Conservation (phyloP, 2,329 filamentous ascomycete species). For the Penicillium sp. region DNA sequence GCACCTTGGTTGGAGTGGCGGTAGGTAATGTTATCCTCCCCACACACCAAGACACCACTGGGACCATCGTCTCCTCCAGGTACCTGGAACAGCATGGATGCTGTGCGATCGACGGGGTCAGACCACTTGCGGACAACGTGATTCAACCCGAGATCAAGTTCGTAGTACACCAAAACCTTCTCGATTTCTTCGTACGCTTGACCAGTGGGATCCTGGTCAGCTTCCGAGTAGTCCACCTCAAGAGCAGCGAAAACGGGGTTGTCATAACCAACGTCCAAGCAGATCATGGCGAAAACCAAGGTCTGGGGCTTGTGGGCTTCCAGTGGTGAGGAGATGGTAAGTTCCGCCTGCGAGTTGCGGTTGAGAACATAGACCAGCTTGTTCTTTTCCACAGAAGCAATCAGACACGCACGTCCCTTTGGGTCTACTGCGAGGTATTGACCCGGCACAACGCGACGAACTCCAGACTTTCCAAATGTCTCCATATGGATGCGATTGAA, state of each 20-base stretch:
- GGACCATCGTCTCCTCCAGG: conserved; percentile 91
- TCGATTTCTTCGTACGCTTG: conserved; percentile 78
- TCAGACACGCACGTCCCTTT: conserved; percentile 90
- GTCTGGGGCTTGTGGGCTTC: conserved; percentile 94
- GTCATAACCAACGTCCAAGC: conserved; percentile 92
- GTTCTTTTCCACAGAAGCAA: conserved; percentile 96
- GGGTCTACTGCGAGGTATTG: conserved; percentile 96
- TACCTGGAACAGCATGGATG: conserved; percentile 89
- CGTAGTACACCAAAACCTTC: conserved; percentile 93
- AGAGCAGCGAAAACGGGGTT: conserved; percentile 95
- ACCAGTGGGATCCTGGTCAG: conserved; percentile 86
- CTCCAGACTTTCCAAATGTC: conserved; percentile 96
- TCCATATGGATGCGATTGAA: conserved; percentile 91
- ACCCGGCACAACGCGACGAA: conserved; percentile 88
- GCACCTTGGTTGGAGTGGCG: conserved; percentile 93
- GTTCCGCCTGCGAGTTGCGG: conserved; percentile 86
- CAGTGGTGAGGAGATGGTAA: conserved; percentile 94
- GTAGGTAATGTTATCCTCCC: conserved; percentile 92
- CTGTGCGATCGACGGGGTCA: conserved; percentile 85
- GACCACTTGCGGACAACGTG: conserved; percentile 97
- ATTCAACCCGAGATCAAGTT: conserved; percentile 93
- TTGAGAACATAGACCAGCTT: conserved; percentile 99
- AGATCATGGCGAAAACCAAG: conserved; percentile 81
- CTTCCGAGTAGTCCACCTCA: conserved; percentile 89
- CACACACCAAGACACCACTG: conserved; percentile 91